Evolutionary conservation across 306 rosid species (phyloP), one percentile per base, ranked within the genome.

Genomic region (Acmispon strigosus): DNA sequence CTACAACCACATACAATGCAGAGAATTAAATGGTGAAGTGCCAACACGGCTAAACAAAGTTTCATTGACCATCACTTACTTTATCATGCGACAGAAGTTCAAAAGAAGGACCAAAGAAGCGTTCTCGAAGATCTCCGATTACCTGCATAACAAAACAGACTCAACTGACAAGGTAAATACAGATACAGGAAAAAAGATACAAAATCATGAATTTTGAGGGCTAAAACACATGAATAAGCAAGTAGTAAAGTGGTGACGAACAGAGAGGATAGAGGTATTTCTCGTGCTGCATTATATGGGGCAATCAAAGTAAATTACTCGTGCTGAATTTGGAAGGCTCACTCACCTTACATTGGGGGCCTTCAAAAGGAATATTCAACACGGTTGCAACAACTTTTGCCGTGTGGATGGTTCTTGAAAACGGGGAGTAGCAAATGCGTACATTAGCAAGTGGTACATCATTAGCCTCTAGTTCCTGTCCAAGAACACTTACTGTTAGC

Each of bases 41-140:
- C n/a, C 42, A 42, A 22, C 19, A 73, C 3, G 56, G 62, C 14
- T 27, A 22, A 14, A 16, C n/a, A 43, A 29, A 29, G 24, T 69
- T 36, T 16, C 11, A 60, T 9, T 24, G 60, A 42, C 15, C 42
- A 47, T 18, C 18, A 63, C 86, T 83, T 85, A 88, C 98, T 76
- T 86, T 88, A n/a, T 93, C 90, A 66, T 90, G 97, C 27, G 98
- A 93, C 48, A 41, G 12, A 22, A 90, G 96, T 69, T 93, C 98
- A 58, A 81, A 86, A 2, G 90, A 77, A 78, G 96, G 96, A 57
- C 97, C 98, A 78, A 93, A 93, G 82, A 29, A 90, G 73, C 95
- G 96, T 73, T 88, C 94, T 27, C 88, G 82, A 45, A 88, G 90
- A 67, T 90, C 88, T 76, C 83, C 78, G 61, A 87, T 65, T 37